phyloP scores from a whole-genome alignment of 441 rosid genomes.

The Flueggea neowawraea region DNA sequence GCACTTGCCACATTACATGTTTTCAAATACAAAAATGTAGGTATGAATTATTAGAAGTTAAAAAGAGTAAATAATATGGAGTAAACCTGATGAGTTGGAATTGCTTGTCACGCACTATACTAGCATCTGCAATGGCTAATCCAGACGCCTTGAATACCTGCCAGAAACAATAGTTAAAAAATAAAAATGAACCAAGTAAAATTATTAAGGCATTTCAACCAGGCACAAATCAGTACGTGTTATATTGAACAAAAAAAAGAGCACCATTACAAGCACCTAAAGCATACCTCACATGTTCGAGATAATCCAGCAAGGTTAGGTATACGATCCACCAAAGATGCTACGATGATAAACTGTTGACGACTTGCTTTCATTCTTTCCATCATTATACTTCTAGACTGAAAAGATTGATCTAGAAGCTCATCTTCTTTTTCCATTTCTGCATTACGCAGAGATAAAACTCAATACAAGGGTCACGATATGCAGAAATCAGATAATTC shows the following conservation, averaged over 20 bases:
- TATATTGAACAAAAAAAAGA: slow-evolving; percentile 4
- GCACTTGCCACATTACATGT: too few species aligned
- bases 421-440: slow-evolving; percentile 87
- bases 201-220: neutral
- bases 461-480: neutral
- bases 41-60: slow-evolving; percentile 3
- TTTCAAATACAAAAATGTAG: neutral
- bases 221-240: neutral
- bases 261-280: slow-evolving; percentile 5
- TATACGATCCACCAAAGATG: slow-evolving; percentile 87
- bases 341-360: slow-evolving; percentile 80
- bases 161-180: slow-evolving; percentile 20
- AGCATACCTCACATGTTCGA: slow-evolving; percentile 88
- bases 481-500: neutral
- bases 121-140: slow-evolving; percentile 68
- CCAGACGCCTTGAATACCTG: slow-evolving; percentile 87
- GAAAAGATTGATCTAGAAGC: slow-evolving; percentile 68
- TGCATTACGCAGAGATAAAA: slow-evolving; percentile 28
- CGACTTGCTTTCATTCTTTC: slow-evolving; percentile 63
- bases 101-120: slow-evolving; percentile 70
- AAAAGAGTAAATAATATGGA: neutral
- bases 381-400: slow-evolving; percentile 63
- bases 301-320: slow-evolving; percentile 99
- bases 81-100: slow-evolving; percentile 92
- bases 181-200: slow-evolving; percentile 5